phyloP scores from a whole-genome alignment of 495 filamentous ascomycete species.

The Stereocaulon alpinum region DNA sequence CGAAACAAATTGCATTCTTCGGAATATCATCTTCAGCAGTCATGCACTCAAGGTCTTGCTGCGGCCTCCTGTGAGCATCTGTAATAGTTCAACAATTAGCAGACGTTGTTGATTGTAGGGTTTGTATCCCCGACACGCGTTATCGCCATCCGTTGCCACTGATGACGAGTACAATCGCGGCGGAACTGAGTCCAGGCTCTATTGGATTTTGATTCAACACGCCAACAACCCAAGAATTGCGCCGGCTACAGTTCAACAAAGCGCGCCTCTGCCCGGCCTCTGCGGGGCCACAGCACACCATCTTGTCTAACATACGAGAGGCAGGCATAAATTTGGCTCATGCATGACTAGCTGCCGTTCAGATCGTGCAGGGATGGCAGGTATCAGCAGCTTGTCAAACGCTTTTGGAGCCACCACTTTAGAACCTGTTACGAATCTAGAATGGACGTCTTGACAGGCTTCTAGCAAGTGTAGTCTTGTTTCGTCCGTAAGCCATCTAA shows the following conservation, averaged over 20 bases:
- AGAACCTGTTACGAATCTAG: not conserved
- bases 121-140: not conserved
- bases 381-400: constrained; percentile 1
- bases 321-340: not conserved
- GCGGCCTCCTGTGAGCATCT: not conserved
- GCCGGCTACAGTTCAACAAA: not conserved
- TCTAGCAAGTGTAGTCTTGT: not conserved
- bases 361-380: constrained; percentile 13
- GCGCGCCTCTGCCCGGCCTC: constrained; percentile 1
- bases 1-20: constrained; percentile 11
- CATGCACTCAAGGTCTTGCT: not conserved
- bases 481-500: not conserved
- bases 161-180: constrained; percentile 14
- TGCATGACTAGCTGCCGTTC: constrained; percentile 6
- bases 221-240: not conserved
- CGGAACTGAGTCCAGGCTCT: constrained; percentile 4
- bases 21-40: not conserved
- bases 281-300: not conserved
- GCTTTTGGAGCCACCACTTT: not conserved
- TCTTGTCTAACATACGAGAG: not conserved
- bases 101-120: not conserved
- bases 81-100: too few species aligned
- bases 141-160: constrained; percentile 4
- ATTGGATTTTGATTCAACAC: not conserved
- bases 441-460: not conserved